Evolutionary conservation across 768 basidiomycete species (phyloP).

Genomic region (Suillus paluster): DNA sequence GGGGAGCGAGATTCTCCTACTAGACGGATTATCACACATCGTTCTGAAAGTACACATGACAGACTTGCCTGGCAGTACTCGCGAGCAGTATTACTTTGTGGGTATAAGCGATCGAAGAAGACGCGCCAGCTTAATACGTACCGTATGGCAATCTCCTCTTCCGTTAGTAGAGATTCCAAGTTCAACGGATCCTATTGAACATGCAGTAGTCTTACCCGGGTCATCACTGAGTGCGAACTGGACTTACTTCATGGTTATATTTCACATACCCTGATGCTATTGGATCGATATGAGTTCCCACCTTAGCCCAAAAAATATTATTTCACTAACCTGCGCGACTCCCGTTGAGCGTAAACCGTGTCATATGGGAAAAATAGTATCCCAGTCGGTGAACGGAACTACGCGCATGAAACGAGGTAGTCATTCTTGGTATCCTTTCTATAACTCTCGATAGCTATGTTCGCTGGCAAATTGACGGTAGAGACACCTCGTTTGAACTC

Average conservation of each 20-base stretch:
- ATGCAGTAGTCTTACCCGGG: slow-evolving; percentile 1
- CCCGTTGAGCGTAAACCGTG: not conserved
- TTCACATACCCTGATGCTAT: slow-evolving; percentile 23
- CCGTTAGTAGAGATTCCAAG: slow-evolving; percentile 78
- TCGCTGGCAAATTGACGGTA: not conserved
- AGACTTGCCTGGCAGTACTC: slow-evolving; percentile 75
- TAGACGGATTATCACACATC: slow-evolving; percentile 2
- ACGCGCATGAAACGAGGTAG: not conserved
- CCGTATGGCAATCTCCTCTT: slow-evolving; percentile 91
- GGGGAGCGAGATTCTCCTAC: slow-evolving; percentile 83
- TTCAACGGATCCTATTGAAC: slow-evolving; percentile 85
- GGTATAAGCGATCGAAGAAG: not conserved
- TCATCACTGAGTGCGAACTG: not conserved
- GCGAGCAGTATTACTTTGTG: slow-evolving; percentile 73
- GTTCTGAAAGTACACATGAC: not conserved
- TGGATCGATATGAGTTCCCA: not conserved
- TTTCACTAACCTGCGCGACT: not conserved
- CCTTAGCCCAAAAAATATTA: not conserved
- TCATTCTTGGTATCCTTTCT: not conserved
- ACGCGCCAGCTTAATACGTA: slow-evolving; percentile 34
- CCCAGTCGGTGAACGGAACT: not conserved
- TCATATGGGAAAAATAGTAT: too few relatives aligned
- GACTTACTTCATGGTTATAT: slow-evolving; percentile 27
- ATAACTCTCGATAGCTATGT: not conserved
- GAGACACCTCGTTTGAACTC: not conserved